Conservation (phyloP, 225 moss, liverwort and hornwort genomes). For the Antitrichia curtipendula region DNA sequence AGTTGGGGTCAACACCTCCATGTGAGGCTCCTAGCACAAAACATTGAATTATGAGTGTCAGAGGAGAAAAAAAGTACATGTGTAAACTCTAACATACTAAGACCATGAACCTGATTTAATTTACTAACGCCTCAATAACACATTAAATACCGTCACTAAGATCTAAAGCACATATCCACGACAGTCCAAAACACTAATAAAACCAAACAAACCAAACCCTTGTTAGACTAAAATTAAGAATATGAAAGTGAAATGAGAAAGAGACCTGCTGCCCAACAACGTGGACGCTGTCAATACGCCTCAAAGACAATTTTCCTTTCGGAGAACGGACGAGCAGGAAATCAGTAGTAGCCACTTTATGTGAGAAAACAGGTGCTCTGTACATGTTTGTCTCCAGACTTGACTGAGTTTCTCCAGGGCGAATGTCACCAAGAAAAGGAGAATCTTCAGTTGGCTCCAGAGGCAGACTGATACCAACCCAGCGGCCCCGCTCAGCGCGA, state of each 20-base stretch:
- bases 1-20: slow-evolving; percentile 97
- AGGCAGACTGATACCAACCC: slow-evolving; percentile 82
- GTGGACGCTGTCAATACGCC: slow-evolving; percentile 93
- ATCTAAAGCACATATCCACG: not conserved
- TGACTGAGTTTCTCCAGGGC: slow-evolving; percentile 80
- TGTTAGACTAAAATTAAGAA: not conserved
- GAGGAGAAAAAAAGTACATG: not conserved
- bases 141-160: not conserved
- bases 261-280: slow-evolving; percentile 94
- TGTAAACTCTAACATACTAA: not conserved
- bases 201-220: not conserved
- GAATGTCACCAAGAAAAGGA: slow-evolving; percentile 93
- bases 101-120: not conserved
- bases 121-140: not conserved
- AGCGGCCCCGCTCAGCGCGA: slow-evolving; percentile 86
- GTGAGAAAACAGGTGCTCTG: slow-evolving; percentile 83
- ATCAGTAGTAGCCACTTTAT: slow-evolving; percentile 82
- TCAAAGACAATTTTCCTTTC: slow-evolving; percentile 76
- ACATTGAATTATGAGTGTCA: not conserved
- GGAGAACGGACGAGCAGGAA: slow-evolving; percentile 95
- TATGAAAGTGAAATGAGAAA: not conserved
- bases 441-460: slow-evolving; percentile 99
- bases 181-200: not conserved
- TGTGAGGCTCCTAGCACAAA: slow-evolving; percentile 74
- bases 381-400: slow-evolving; percentile 96